Base-by-base conservation (phyloP, 371 early-diverging fungal species). In the Dichotomocladium elegans region DNA sequence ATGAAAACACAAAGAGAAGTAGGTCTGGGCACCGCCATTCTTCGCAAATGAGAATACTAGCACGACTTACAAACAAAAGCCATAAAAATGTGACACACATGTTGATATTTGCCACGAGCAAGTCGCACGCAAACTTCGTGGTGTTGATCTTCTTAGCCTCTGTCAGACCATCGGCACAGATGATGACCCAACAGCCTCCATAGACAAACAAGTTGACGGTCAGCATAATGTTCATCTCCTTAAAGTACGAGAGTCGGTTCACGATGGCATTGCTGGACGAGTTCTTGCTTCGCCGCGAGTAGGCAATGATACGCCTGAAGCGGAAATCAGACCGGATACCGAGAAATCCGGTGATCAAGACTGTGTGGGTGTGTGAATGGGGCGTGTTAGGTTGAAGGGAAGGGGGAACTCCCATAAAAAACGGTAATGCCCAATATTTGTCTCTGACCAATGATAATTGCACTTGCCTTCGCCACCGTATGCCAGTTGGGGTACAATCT, bases 121-220 rank as follows among this genome's bases (percentile, higher is more conserved):
- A 35, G 34, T 71, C 72, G 17, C 60, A 37, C 8, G 68, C 68
- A 53, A 72, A 61, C 43, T 74, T 72, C 45, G 60, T 68, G 26
- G 47, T 43, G 17, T 46, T 53, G 25, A 68, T 64, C 1, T 33
- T 31, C 31, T 52, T 64, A 17, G 42, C 34, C 3, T 24, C 11
- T 0, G 68, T 70, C 19, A 77, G 29, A n/a, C 66, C 70, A 51
- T 80, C 80, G 22, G 66, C 66, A 51, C 74, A 71, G 21, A 80
- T 44, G 26, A 63, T 61, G 4, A 64, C 24, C 11, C 75, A 51
- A 7, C 64, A 56, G 1, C 43, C 19, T 3, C 68, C 66, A 33
- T 61, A 70, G 11, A 64, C 15, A 29, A 63, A 53, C 8, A 80
- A 53, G 22, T 61, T 27, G n/a, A 49, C 24, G 0, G 70, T 68